Evolutionary conservation across 1,284 basidiomycete genomes (phyloP).

Genomic region (Veloporphyrellus conicus): DNA sequence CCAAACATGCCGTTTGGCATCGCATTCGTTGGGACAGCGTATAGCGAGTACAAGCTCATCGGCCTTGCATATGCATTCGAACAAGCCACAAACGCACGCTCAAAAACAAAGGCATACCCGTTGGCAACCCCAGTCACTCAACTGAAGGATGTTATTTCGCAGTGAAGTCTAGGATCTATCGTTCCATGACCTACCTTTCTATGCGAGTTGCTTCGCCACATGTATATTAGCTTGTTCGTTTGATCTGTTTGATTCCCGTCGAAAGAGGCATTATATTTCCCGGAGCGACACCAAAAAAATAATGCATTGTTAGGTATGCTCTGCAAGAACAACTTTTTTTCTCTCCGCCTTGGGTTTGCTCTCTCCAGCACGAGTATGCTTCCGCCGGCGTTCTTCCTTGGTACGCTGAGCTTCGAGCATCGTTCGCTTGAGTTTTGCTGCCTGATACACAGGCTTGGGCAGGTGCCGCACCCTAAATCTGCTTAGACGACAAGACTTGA

Average conservation of each 20-base stretch:
- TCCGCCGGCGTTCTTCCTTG: slow-evolving; percentile 92
- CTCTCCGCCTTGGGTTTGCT: slow-evolving; percentile 89
- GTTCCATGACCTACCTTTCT: slow-evolving; percentile 6
- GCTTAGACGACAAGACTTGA: slow-evolving; percentile 9
- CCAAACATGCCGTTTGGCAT: slow-evolving; percentile 52
- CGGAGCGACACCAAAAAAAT: slow-evolving; percentile 8
- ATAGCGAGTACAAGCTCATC: slow-evolving; percentile 48
- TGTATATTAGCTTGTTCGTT: slow-evolving; percentile 4
- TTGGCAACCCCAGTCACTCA: slow-evolving; percentile 50
- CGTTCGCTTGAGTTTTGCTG: slow-evolving; percentile 82
- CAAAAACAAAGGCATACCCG: slow-evolving; percentile 39
- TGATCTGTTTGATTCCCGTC: neutral
- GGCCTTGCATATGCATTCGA: slow-evolving; percentile 52
- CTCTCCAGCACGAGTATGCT: slow-evolving; percentile 80
- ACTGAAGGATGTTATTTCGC: slow-evolving; percentile 39
- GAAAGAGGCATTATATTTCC: slow-evolving; percentile 10
- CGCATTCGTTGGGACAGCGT: slow-evolving; percentile 49
- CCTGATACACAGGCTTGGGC: slow-evolving; percentile 87
- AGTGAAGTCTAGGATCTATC: slow-evolving; percentile 4
- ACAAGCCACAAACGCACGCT: slow-evolving; percentile 49
- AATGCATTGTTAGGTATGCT: slow-evolving; percentile 55
- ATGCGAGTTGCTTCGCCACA: neutral
- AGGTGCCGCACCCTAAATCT: slow-evolving; percentile 75
- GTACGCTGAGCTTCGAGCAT: slow-evolving; percentile 88
- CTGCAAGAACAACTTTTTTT: slow-evolving; percentile 77